These are phyloP conservation scores for Candida germanica DNA, from an alignment of 805 yeast genomes.

Conservation along the genomic window DNA sequence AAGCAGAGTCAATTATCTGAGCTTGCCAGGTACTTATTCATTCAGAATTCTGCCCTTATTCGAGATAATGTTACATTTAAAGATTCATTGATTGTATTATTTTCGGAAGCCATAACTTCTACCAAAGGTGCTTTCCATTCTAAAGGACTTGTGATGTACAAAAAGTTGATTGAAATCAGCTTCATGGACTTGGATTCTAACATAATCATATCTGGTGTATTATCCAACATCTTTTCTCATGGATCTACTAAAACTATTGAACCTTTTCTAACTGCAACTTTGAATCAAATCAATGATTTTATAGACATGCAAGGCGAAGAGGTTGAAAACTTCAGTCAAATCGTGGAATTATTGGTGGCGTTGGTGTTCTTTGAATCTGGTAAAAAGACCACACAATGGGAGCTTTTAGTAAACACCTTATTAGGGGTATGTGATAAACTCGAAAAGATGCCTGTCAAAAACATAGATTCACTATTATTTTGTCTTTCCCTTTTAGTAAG, in stretches of 20 bases:
- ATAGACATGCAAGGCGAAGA: background rate
- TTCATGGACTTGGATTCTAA: conserved; percentile 2
- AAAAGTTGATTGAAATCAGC: conserved; percentile 36
- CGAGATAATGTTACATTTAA: conserved; percentile 47
- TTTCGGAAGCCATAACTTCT: conserved; percentile 71
- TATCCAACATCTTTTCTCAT: conserved; percentile 52
- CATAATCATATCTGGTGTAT: conserved; percentile 55
- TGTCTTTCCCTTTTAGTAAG: conserved; percentile 50
- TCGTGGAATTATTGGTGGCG: conserved; percentile 42
- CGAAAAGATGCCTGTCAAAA: background rate
- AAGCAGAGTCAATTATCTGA: conserved; percentile 42
- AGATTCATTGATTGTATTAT: conserved; percentile 56
- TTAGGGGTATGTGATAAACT: conserved; percentile 1
- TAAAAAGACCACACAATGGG: conserved; percentile 57
- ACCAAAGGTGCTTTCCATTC: conserved; percentile 75
- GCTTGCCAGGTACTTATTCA: conserved; percentile 45
- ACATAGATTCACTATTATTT: conserved; percentile 25
- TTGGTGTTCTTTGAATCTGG: conserved; percentile 71
- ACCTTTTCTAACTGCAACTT: conserved; percentile 6
- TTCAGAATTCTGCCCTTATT: conserved; percentile 26
- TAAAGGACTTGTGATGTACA: conserved; percentile 52
- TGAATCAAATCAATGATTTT: background rate
- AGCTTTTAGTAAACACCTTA: conserved; percentile 20
- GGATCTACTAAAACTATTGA: conserved; percentile 31
- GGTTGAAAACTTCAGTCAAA: conserved; percentile 6